These are phyloP conservation scores for Cladosporium sp. DNA, from an alignment of 2,329 filamentous ascomycete species.

Conservation along the genomic window DNA sequence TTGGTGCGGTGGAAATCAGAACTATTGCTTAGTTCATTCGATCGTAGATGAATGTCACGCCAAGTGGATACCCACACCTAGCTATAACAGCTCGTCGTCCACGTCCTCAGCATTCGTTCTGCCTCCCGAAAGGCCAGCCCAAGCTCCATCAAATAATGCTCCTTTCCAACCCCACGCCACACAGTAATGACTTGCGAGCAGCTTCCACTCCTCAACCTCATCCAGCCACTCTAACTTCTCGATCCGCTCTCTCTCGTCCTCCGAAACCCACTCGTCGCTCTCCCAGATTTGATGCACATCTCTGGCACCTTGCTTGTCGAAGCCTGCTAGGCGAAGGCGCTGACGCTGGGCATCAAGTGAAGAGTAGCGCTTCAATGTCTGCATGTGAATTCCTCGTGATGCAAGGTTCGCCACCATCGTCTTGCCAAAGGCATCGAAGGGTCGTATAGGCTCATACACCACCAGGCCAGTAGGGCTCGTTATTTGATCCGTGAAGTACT, in stretches of 20 bases:
- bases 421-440: constrained; percentile 78
- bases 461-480: constrained; percentile 56
- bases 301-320: constrained; percentile 53
- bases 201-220: constrained; percentile 89
- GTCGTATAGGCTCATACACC: constrained; percentile 84
- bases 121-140: constrained; percentile 7
- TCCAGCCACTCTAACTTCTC: constrained; percentile 81
- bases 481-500: constrained; percentile 34
- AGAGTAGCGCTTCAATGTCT: constrained; percentile 71
- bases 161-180: constrained; percentile 81
- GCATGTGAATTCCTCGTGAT: constrained; percentile 75
- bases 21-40: neutral
- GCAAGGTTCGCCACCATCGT: constrained; percentile 92
- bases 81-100: constrained; percentile 14
- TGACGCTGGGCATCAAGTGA: constrained; percentile 63
- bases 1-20: neutral
- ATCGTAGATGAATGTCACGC: too few species aligned
- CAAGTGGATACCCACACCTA: too few species aligned
- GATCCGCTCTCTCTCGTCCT: constrained; percentile 72
- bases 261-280: constrained; percentile 65
- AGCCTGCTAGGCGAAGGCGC: constrained; percentile 64
- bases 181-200: constrained; percentile 84
- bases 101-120: constrained; percentile 13
- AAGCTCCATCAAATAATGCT: constrained; percentile 9
- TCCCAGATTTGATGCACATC: constrained; percentile 63